These are phyloP conservation scores for Mortierella sp. DNA, from an alignment of 371 early-diverging fungal genomes.

Conservation along the genomic window DNA sequence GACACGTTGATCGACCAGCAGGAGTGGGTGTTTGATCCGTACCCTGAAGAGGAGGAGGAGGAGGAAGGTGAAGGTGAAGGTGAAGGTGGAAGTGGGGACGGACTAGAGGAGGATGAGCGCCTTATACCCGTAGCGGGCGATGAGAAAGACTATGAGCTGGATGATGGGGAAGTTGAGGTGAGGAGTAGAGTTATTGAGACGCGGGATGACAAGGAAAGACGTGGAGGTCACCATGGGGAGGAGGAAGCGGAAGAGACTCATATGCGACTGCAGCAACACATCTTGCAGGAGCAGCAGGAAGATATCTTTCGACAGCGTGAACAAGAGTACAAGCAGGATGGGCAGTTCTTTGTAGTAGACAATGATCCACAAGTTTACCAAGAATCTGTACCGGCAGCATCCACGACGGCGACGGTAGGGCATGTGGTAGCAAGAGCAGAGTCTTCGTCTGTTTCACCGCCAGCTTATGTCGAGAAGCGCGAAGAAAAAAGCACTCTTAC, in stretches of 20 bases:
- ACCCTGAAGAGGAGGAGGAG: constrained; percentile 47
- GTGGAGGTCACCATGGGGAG: not conserved
- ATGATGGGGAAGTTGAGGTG: not conserved
- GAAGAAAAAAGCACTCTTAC: not conserved
- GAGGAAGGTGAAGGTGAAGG: not conserved
- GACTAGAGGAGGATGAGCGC: not conserved
- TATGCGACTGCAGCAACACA: not conserved
- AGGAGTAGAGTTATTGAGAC: not conserved
- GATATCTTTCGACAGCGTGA: not conserved
- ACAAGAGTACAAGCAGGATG: not conserved
- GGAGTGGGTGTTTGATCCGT: constrained; percentile 74
- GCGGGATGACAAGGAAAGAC: not conserved
- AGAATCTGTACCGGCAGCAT: not conserved
- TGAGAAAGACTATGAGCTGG: constrained; percentile 8
- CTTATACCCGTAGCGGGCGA: not conserved
- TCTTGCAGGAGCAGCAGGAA: not conserved
- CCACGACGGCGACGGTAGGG: not conserved
- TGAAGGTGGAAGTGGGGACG: not conserved
- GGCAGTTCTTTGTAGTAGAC: not conserved
- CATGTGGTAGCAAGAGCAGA: not conserved
- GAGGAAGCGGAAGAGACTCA: not conserved
- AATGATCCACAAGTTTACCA: not conserved
- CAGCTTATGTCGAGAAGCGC: not conserved
- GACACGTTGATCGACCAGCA: constrained; percentile 73
- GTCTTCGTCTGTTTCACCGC: not conserved